Percentiles rank a stretch among this genome's conserved stretches.
Evolutionary conservation across 1,284 basidiomycete species (phyloP).

Genomic region (Pterulicium gracile): DNA sequence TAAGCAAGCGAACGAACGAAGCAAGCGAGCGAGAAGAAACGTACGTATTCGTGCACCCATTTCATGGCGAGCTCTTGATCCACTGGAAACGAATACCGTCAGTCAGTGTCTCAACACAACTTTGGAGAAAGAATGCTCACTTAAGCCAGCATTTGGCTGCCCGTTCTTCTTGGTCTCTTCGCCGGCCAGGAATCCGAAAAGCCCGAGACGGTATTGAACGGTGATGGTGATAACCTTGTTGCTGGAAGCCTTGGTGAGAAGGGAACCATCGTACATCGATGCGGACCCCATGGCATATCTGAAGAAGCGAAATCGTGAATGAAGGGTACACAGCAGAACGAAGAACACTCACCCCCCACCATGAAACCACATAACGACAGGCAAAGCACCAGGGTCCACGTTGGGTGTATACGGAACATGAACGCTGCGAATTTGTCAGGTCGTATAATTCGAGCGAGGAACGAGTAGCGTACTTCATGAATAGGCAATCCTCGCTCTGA

Average conservation of each 20-base stretch:
- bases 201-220: constrained; percentile 30
- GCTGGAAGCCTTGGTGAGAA: background rate
- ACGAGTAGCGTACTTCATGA: constrained; percentile 9
- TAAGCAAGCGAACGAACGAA: background rate
- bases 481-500: constrained; percentile 9
- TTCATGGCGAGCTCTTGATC: constrained; percentile 20
- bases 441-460: background rate
- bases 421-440: constrained; percentile 7
- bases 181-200: constrained; percentile 24
- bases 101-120: background rate
- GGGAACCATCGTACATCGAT: background rate
- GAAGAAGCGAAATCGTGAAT: no score
- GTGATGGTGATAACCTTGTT: constrained; percentile 23
- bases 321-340: no score
- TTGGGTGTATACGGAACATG: constrained; percentile 10
- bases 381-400: constrained; percentile 5
- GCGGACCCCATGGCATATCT: background rate
- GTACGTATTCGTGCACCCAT: constrained; percentile 21
- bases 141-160: constrained; percentile 18
- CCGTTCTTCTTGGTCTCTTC: constrained; percentile 14
- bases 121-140: constrained; percentile 11
- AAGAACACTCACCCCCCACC: constrained; percentile 11
- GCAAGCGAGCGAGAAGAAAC: background rate
- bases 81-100: constrained; percentile 6
- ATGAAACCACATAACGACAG: constrained; percentile 12